Evolutionary conservation across 805 yeast species (phyloP), one percentile per base, ranked within the genome.

Genomic region (Ogataea haglerorum): DNA sequence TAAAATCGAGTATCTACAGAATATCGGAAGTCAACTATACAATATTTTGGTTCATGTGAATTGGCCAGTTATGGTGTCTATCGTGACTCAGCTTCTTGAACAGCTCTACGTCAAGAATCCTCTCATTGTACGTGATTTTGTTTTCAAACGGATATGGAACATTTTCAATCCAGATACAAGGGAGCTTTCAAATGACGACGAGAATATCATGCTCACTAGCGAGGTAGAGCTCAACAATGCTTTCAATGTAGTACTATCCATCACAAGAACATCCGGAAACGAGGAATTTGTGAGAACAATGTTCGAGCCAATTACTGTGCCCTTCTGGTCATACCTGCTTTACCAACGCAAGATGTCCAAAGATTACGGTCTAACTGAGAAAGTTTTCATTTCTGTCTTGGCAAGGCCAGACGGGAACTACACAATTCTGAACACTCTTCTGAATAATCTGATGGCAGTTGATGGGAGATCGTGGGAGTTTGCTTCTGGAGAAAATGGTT

Each of bases 21-120:
- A 60, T n/a, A 63, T 91, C 5, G 83, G 88, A 5, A 42, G 45
- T 4, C 97, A 91, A 57, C 59, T 83, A 6, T 80, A 76, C 54
- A 72, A 73, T 0, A 59, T 85, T 2, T 66, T 88, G 25, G 69
- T 76, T 4, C 63, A 70, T 46, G 71, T 81, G 6, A 80, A 84
- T 52, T 72, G 80, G 43, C 87, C 90, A 1, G 61, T 75, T 2
- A 66, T 82, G 47, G 64, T 75, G 3, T 75, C 80, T 25, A 75
- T 82, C 42, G 70, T 79, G 7, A 69, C 78, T 9, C 76, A 75
- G 44, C 64, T 83, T 10, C 48, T 85, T 1, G 73, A 76, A 24
- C 63, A 67, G 17, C 58, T 82, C 10, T 83, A 73, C 64, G 42
- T 47, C 5, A 70, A 67, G 49, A 82, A 82, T 54, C 57, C 61